These are phyloP conservation scores for Rubia balearica DNA, from an alignment of 305 asterid genomes.

Conservation along the genomic window DNA sequence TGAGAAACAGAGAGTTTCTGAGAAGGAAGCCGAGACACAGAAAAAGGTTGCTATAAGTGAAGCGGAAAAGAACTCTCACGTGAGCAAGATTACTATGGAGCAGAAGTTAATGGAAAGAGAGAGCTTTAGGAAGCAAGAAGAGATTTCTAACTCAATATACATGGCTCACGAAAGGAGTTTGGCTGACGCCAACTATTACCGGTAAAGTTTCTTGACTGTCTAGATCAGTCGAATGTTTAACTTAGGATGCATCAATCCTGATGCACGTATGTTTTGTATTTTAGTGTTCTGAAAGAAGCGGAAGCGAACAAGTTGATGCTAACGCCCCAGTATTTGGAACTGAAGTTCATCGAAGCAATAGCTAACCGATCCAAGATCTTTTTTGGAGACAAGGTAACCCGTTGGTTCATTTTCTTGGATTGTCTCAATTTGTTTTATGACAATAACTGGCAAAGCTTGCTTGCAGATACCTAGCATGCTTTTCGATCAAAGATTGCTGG, in stretches of 20 bases:
- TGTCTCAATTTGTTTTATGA: neutral
- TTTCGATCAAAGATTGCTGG: conserved; percentile 76
- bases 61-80: conserved; percentile 87
- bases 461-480: conserved; percentile 80
- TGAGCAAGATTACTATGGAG: conserved; percentile 92
- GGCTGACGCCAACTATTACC: conserved; percentile 86
- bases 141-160: conserved; percentile 84
- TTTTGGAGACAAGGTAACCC: conserved; percentile 73
- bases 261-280: conserved; percentile 13
- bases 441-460: conserved; percentile 19
- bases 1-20: conserved; percentile 84
- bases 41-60: conserved; percentile 91
- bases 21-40: conserved; percentile 97
- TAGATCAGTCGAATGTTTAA: neutral
- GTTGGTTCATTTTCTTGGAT: conserved; percentile 6
- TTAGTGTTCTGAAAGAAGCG: conserved; percentile 77
- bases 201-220: conserved; percentile 37
- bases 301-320: conserved; percentile 92
- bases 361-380: conserved; percentile 88
- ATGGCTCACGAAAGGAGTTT: conserved; percentile 91
- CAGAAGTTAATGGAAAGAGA: conserved; percentile 92
- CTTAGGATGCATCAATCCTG: conserved; percentile 8
- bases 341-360: conserved; percentile 82
- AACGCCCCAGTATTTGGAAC: conserved; percentile 74
- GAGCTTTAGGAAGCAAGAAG: conserved; percentile 82